Percentiles rank a stretch among this genome's conserved stretches.
Conservation (phyloP, 1,284 basidiomycete species). For the Leccinum glutinopallens region DNA sequence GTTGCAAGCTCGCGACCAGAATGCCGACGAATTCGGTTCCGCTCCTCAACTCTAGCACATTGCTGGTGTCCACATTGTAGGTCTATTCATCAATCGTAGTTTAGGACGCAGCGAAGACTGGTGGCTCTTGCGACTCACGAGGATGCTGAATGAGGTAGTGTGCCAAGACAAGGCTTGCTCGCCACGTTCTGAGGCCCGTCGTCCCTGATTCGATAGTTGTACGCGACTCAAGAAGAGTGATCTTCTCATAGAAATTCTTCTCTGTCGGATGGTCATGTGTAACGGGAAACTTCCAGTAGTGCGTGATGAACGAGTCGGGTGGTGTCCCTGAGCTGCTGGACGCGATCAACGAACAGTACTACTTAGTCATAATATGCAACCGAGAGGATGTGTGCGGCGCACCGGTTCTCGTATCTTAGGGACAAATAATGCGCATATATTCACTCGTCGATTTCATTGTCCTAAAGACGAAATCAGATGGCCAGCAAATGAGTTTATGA, state of each 20-base stretch:
- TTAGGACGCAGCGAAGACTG: constrained; percentile 2
- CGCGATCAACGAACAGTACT: background rate
- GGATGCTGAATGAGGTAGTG: constrained; percentile 59
- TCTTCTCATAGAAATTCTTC: constrained; percentile 37
- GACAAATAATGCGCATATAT: constrained; percentile 63
- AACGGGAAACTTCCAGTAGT: constrained; percentile 51
- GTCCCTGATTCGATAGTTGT: constrained; percentile 73
- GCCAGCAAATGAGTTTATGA: constrained; percentile 1
- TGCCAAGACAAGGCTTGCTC: constrained; percentile 66
- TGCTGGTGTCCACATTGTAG: constrained; percentile 42
- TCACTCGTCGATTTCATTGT: constrained; percentile 61
- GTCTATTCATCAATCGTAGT: constrained; percentile 40
- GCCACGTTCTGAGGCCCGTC: constrained; percentile 77
- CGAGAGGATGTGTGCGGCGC: constrained; percentile 15
- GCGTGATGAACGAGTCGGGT: constrained; percentile 62
- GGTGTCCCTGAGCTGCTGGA: constrained; percentile 36
- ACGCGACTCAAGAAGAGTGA: constrained; percentile 71
- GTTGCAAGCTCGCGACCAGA: constrained; percentile 57
- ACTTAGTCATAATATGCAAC: constrained; percentile 28
- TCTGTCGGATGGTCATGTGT: background rate
- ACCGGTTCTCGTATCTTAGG: constrained; percentile 46
- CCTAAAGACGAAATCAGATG: constrained; percentile 35
- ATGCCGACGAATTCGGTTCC: constrained; percentile 75
- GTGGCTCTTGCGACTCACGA: constrained; percentile 39
- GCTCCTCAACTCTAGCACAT: constrained; percentile 70